phyloP scores from a whole-genome alignment of 1,139 yeast genomes.

The Nakaseomyces glabratus region DNA sequence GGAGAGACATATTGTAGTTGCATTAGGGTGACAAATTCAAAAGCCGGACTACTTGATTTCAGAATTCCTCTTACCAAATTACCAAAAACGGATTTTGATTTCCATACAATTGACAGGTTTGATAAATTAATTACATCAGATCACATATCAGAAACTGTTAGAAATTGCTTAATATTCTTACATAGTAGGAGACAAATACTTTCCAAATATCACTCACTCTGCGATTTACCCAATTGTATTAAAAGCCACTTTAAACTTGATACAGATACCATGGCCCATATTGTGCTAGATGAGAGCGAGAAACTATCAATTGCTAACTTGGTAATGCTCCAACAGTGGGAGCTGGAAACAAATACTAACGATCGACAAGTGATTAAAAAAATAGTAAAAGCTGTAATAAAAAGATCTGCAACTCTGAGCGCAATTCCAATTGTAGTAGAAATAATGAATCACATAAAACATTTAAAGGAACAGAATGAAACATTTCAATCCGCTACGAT shows the following conservation, averaged over 20 bases:
- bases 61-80: background rate
- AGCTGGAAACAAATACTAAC: conserved; percentile 55
- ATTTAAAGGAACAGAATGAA: background rate
- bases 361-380: conserved; percentile 67
- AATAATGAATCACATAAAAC: conserved; percentile 25
- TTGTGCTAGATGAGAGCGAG: conserved; percentile 73
- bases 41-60: conserved; percentile 1
- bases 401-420: conserved; percentile 76
- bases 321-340: conserved; percentile 51
- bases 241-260: conserved; percentile 68
- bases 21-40: background rate
- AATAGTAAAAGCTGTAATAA: conserved; percentile 68
- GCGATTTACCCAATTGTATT: conserved; percentile 56
- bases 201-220: conserved; percentile 43
- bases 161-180: conserved; percentile 63
- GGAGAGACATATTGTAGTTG: conserved; percentile 2
- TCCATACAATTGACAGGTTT: background rate
- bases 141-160: conserved; percentile 2
- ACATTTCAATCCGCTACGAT: background rate
- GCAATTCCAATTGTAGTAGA: conserved; percentile 87
- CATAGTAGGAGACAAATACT: conserved; percentile 50
- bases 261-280: conserved; percentile 73
- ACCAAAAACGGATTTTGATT: background rate
- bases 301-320: conserved; percentile 59
- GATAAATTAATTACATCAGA: conserved; percentile 2